These are phyloP conservation scores for Wickerhamomyces chambardii DNA, from an alignment of 805 yeast species.

Conservation along the genomic window DNA sequence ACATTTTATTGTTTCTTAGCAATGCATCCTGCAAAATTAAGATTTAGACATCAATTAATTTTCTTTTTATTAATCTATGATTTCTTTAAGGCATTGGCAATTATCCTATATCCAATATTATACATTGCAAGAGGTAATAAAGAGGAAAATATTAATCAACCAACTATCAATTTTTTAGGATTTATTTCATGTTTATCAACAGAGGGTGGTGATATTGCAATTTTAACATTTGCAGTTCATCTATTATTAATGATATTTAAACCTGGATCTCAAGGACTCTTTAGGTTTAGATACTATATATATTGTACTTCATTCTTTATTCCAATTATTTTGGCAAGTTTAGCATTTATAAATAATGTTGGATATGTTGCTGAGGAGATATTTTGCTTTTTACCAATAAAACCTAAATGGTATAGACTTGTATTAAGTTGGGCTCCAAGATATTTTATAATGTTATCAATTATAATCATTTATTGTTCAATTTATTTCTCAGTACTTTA, in stretches of 20 bases:
- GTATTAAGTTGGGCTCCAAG: slow-evolving; percentile 80
- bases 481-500: slow-evolving; percentile 65
- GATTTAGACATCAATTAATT: slow-evolving; percentile 66
- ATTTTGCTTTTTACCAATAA: slow-evolving; percentile 74
- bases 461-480: slow-evolving; percentile 55
- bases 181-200: slow-evolving; percentile 74
- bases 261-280: slow-evolving; percentile 57
- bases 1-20: slow-evolving; percentile 54
- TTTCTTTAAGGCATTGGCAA: slow-evolving; percentile 59
- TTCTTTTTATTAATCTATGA: slow-evolving; percentile 63
- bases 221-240: slow-evolving; percentile 75
- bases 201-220: slow-evolving; percentile 84
- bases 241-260: slow-evolving; percentile 65
- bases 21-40: slow-evolving; percentile 53
- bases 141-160: slow-evolving; percentile 1
- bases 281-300: slow-evolving; percentile 43
- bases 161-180: slow-evolving; percentile 29
- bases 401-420: slow-evolving; percentile 65
- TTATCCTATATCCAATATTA: slow-evolving; percentile 61
- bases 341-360: slow-evolving; percentile 51
- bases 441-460: slow-evolving; percentile 52
- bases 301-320: slow-evolving; percentile 48
- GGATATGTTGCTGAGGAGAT: slow-evolving; percentile 58
- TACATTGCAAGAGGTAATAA: slow-evolving; percentile 26
- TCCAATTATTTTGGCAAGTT: slow-evolving; percentile 60